Base-by-base conservation (phyloP, 176 grass and related monocot species). In the Carex cristatella region DNA sequence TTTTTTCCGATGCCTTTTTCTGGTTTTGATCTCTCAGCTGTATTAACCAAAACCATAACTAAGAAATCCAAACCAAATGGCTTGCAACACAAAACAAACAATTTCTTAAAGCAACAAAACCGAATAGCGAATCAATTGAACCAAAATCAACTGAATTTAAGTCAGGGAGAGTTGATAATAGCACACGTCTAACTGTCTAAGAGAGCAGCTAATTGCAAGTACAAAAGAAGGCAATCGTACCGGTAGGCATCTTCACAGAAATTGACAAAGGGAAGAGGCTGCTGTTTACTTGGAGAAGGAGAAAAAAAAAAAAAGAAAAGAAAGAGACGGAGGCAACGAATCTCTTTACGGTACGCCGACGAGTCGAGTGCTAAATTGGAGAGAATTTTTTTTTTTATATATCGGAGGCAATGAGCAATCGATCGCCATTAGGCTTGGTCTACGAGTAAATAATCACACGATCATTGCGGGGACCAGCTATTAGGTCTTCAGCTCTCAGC, bases 211-310 rank as follows among this genome's bases (percentile, higher is more conserved):
- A 14, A 3, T 9, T 64, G 53, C 28, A 78, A 37, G 80, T 48
- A 11, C 10, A 0, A 58, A 11, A 68, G 23, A 6, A 54, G 44
- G 53, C 60, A 63, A 77, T 69, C 88, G 86, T 81, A 95, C 93
- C 93, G 19, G 88, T 95, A 69, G 9, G 87, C 93, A 95, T 95
- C 79, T 76, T 86, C 46, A 81, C 69, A 78, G 53, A 89, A 69
- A 80, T 48, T 83, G 16, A 51, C 42, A 87, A 81, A 58, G 42
- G 84, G 18, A 85, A 84, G 74, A 68, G 67, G 58, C 49, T 48
- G 38, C 70, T 56, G 76, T 61, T 94, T 94, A 56, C 90, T 92
- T 92, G 85, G 88, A 73, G 79, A 84, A 86, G 88, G 85, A 91
- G 88, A 85, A 92, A 94, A 75, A 82, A 71, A 70, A 70, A 38